Base-by-base conservation (phyloP, 1,284 basidiomycete genomes). In the Fomitiporia mediterranea region DNA sequence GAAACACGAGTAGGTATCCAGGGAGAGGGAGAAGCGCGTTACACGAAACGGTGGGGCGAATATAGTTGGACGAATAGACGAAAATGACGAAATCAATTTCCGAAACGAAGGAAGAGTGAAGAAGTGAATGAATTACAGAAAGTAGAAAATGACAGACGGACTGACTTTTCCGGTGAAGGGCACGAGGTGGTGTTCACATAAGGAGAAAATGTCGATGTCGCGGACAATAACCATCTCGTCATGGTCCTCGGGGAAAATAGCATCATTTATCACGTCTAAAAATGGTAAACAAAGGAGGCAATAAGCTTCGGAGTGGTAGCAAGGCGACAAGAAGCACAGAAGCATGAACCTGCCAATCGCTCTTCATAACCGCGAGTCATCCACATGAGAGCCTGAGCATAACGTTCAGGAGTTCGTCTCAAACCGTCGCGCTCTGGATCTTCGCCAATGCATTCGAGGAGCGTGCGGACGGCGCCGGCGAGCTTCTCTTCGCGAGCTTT, bases 351-450 rank as follows among this genome's bases (percentile, higher is more conserved):
- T 72, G 85, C 83, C 61, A 99, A 73, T 62, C 91, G 82, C 70
- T 98, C 95, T 69, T 98, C 97, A 73, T 99, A 99, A 2, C 97
- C 97, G 67, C 90, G 88, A 34, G 97, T 99, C 95, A 99, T 98
- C 94, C 94, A 99, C 77, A 99, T 84, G 53, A 99, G 76, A 27
- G 97, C 95, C 71, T 99, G 91, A 28, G 95, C 96, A 72, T 98
- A 99, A 42, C 97, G 81, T 65, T 96, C 92, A 13, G 97, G 97
- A 1, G 97, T 99, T 62, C 87, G 83, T 48, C 86, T 74, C 28
- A 99, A 78, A 7, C 97, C 97, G 66, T 96, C 93, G 42, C 97
- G 81, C 67, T 94, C 84, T 1, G 97, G 97, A 75, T 99, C 97
- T 73, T 99, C 97, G 50, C 97, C 97, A 58, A 99, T 94, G 69